A percentile compares a stretch with the other conserved stretches of the same genome.
phyloP scores from a whole-genome alignment of 2,329 filamentous ascomycete genomes.

The Xylariaceae sp. region DNA sequence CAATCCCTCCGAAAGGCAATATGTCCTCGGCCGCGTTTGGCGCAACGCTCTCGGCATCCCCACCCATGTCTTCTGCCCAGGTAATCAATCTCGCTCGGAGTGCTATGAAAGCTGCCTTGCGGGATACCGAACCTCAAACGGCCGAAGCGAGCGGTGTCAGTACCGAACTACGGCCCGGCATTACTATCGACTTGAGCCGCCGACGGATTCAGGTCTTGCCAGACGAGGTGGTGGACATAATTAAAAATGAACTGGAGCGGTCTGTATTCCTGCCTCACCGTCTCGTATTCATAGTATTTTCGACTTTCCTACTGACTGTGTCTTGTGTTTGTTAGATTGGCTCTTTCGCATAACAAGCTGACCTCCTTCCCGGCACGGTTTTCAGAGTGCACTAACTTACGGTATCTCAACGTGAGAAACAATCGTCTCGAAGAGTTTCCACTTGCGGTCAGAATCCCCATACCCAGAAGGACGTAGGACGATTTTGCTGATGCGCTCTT shows the following conservation, averaged over 20 bases:
- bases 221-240: constrained; percentile 68
- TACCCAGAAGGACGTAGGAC: neutral
- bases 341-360: constrained; percentile 74
- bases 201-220: constrained; percentile 67
- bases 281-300: neutral
- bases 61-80: constrained; percentile 54
- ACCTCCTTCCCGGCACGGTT: constrained; percentile 65
- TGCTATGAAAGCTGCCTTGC: constrained; percentile 61
- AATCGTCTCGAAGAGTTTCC: constrained; percentile 65
- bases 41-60: constrained; percentile 45
- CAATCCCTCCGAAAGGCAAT: constrained; percentile 46
- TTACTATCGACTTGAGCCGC: constrained; percentile 73
- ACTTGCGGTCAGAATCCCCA: constrained; percentile 42
- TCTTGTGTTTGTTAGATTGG: constrained; percentile 50
- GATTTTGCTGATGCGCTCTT: constrained; percentile 20
- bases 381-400: constrained; percentile 68
- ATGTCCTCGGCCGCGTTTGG: constrained; percentile 30
- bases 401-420: constrained; percentile 75
- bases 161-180: constrained; percentile 60
- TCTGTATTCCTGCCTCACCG: constrained; percentile 34
- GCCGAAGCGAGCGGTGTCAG: constrained; percentile 55
- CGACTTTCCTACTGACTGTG: constrained; percentile 21
- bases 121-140: constrained; percentile 59
- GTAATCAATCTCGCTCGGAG: constrained; percentile 61
- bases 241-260: constrained; percentile 69